phyloP scores from a whole-genome alignment of 768 basidiomycete genomes.

The Kwoniella botswanensis region DNA sequence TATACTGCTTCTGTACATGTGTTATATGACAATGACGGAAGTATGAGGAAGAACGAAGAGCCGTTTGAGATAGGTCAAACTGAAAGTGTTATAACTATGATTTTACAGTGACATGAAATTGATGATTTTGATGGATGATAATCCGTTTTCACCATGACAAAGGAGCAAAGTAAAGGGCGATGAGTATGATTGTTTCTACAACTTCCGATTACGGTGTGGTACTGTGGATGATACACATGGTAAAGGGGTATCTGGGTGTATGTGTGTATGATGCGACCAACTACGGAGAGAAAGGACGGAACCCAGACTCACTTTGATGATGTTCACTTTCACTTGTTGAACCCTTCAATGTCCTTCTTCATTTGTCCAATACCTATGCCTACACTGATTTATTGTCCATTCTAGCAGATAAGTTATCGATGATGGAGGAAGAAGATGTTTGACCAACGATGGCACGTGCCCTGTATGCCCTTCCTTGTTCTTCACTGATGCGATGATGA shows the following conservation, averaged over 20 bases:
- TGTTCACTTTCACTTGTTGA: neutral
- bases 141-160: constrained; percentile 8
- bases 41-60: neutral
- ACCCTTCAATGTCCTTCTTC: too few species aligned
- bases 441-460: too few species aligned
- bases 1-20: neutral
- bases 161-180: constrained; percentile 7
- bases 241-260: constrained; percentile 2
- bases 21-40: neutral
- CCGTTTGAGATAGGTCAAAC: neutral
- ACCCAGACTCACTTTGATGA: constrained; percentile 5
- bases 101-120: too few species aligned
- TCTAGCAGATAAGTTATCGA: too few species aligned
- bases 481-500: too few species aligned
- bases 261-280: neutral
- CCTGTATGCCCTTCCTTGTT: too few species aligned
- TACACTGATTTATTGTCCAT: too few species aligned
- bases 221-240: neutral
- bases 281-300: neutral
- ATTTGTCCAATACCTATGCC: too few species aligned
- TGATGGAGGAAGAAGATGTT: too few species aligned
- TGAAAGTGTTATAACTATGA: too few species aligned
- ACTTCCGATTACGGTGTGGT: neutral
- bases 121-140: neutral
- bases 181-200: neutral